Evolutionary conservation across 805 yeast genomes (phyloP).

Genomic region (Ogataea henricii): DNA sequence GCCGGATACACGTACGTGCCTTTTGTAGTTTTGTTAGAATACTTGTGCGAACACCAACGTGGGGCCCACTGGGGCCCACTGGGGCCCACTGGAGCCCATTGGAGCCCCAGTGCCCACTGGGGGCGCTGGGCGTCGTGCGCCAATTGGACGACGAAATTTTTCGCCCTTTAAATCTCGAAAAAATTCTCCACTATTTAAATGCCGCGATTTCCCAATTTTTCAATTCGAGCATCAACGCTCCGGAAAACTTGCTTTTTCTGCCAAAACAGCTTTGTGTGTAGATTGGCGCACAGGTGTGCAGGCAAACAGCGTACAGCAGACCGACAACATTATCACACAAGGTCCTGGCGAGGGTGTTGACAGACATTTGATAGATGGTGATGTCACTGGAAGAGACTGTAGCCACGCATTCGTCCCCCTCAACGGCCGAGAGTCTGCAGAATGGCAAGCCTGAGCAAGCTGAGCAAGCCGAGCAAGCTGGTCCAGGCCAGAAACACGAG

Average conservation of each 20-base stretch:
- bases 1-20: not conserved
- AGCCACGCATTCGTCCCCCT: constrained; percentile 18
- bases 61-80: too few species aligned
- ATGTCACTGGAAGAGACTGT: constrained; percentile 32
- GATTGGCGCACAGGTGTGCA: constrained; percentile 5
- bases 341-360: constrained; percentile 6
- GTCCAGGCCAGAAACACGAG: constrained; percentile 12
- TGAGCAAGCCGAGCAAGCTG: constrained; percentile 6
- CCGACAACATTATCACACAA: not conserved
- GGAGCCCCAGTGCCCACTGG: too few species aligned
- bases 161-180: constrained; percentile 13
- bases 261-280: constrained; percentile 16
- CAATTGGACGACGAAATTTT: constrained; percentile 10
- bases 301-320: constrained; percentile 4
- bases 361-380: constrained; percentile 21
- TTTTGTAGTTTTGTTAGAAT: not conserved
- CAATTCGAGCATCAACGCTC: constrained; percentile 12
- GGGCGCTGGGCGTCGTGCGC: constrained; percentile 8
- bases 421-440: constrained; percentile 14
- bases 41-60: constrained; percentile 1
- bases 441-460: constrained; percentile 16
- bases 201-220: constrained; percentile 26
- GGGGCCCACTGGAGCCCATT: too few species aligned
- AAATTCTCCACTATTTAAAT: constrained; percentile 26
- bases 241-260: constrained; percentile 19